Evolutionary conservation across 306 rosid species (phyloP).

Genomic region (Dalbergia oliveri): DNA sequence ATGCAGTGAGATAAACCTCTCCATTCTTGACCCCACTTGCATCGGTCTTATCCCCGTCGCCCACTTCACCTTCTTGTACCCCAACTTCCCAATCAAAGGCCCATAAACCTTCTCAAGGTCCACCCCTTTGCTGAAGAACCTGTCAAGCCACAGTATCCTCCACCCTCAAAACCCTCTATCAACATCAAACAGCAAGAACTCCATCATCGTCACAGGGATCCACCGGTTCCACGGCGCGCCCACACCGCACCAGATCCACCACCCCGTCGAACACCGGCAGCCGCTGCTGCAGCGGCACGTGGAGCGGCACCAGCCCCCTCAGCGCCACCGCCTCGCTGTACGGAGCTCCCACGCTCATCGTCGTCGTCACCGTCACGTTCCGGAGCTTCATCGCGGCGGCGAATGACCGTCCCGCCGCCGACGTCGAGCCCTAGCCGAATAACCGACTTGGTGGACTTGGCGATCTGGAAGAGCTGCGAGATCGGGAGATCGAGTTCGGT

Average conservation of each 20-base stretch:
- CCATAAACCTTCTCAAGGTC: constrained; percentile 81
- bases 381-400: constrained; percentile 84
- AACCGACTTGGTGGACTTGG: constrained; percentile 63
- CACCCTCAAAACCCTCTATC: constrained; percentile 90
- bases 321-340: constrained; percentile 80
- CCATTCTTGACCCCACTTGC: constrained; percentile 72
- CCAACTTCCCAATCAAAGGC: constrained; percentile 85
- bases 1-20: constrained; percentile 85
- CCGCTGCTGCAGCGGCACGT: constrained; percentile 93
- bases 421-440: constrained; percentile 84
- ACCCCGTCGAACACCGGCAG: constrained; percentile 85
- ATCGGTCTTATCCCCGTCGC: constrained; percentile 72
- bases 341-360: constrained; percentile 84
- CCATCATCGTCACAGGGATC: constrained; percentile 82
- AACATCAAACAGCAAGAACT: constrained; percentile 79
- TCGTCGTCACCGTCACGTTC: constrained; percentile 80
- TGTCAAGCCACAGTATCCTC: constrained; percentile 95
- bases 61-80: constrained; percentile 94
- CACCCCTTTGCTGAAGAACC: constrained; percentile 76
- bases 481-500: constrained; percentile 89
- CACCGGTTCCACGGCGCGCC: constrained; percentile 93
- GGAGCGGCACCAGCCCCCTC: constrained; percentile 86
- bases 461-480: constrained; percentile 77
- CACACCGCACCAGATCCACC: constrained; percentile 90
- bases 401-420: constrained; percentile 90